Conservation (phyloP, 306 rosid species). For the Vigna angularis region DNA sequence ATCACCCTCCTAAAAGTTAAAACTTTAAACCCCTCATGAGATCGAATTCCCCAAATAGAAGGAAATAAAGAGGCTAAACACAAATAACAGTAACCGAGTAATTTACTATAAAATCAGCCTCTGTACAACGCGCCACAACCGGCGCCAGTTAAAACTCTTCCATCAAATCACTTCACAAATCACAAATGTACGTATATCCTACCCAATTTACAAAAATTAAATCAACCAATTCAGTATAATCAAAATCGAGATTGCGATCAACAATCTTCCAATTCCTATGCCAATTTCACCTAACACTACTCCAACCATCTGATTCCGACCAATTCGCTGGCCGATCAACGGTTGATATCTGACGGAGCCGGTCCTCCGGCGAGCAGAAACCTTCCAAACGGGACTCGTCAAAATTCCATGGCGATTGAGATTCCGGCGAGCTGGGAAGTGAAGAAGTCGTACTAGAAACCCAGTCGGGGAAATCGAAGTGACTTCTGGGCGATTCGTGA, state of each 20-base stretch:
- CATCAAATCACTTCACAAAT: conserved; percentile 31
- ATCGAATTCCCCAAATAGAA: background rate
- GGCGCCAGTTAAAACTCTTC: conserved; percentile 45
- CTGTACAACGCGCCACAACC: conserved; percentile 44
- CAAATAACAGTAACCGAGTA: background rate
- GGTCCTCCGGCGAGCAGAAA: conserved; percentile 41
- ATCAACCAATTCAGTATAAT: conserved; percentile 30
- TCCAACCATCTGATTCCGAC: conserved; percentile 71
- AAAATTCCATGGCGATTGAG: conserved; percentile 17
- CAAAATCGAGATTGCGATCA: conserved; percentile 27
- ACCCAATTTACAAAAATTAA: conserved; percentile 40
- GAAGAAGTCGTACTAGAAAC: conserved; percentile 48
- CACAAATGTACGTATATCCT: conserved; percentile 8
- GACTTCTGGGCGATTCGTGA: conserved; percentile 64
- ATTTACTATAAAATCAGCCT: conserved; percentile 23
- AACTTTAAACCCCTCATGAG: background rate
- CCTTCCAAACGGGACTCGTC: conserved; percentile 27
- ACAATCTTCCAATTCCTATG: conserved; percentile 15
- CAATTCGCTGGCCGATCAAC: conserved; percentile 44
- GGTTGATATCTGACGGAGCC: conserved; percentile 52
- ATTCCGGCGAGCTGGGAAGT: conserved; percentile 46
- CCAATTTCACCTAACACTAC: conserved; percentile 54
- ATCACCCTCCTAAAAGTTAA: background rate
- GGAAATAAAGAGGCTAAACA: background rate
- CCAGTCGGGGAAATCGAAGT: conserved; percentile 84